phyloP scores from a whole-genome alignment of 2,329 filamentous ascomycete genomes.

The Arthrobotrys musiformis region DNA sequence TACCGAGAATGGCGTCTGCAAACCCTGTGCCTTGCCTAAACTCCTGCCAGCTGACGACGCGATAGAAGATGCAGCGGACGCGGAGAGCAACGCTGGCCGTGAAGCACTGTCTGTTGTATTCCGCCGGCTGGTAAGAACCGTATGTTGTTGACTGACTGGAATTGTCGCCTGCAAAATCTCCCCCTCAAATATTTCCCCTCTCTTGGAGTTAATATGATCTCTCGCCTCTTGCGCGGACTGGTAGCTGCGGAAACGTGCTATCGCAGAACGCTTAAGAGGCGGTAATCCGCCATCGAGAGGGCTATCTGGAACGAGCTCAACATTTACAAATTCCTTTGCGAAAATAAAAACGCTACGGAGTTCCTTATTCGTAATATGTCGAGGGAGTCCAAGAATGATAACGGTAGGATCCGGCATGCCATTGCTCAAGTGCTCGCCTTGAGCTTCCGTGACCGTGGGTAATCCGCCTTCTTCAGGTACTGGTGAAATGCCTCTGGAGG shows the following conservation, averaged over 20 bases:
- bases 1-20: conserved; percentile 43
- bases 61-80: conserved; percentile 43
- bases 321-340: conserved; percentile 57
- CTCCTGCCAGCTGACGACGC: conserved; percentile 36
- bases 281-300: conserved; percentile 42
- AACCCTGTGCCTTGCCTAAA: conserved; percentile 41
- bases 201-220: conserved; percentile 56
- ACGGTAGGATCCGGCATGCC: conserved; percentile 52
- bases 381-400: conserved; percentile 57
- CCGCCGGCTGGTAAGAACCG: conserved; percentile 37
- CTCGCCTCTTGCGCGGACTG: conserved; percentile 59
- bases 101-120: conserved; percentile 53
- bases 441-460: conserved; percentile 18
- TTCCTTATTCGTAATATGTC: conserved; percentile 57
- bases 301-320: conserved; percentile 53
- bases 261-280: conserved; percentile 55
- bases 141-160: conserved; percentile 39
- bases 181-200: conserved; percentile 53
- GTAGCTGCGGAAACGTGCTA: conserved; percentile 58
- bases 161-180: conserved; percentile 50
- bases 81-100: conserved; percentile 35
- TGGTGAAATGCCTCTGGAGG: conserved; percentile 52
- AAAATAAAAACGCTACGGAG: conserved; percentile 58
- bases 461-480: conserved; percentile 51
- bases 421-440: conserved; percentile 19